Evolutionary conservation across 2,329 filamentous ascomycete species (phyloP).

Genomic region (Beauveria sp.): DNA sequence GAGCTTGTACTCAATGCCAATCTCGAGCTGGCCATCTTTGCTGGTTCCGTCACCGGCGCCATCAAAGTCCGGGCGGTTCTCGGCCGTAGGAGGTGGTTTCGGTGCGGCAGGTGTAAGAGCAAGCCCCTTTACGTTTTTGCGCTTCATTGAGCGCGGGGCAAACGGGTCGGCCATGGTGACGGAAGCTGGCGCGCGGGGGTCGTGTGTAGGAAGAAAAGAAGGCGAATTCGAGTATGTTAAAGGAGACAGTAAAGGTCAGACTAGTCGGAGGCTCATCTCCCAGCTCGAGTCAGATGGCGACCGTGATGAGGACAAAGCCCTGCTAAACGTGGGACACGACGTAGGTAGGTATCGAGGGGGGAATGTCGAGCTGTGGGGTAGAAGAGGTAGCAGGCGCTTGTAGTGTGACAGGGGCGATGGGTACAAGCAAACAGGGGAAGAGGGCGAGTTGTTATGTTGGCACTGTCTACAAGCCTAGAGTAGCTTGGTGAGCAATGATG

Average conservation of each 20-base stretch:
- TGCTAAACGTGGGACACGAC: conserved; percentile 3
- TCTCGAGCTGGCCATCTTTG: conserved; percentile 65
- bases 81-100: conserved; percentile 63
- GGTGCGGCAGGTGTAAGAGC: conserved; percentile 74
- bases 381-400: conserved; percentile 7
- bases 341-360: conserved; percentile 6
- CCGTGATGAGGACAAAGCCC: conserved; percentile 6
- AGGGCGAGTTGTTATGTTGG: not conserved
- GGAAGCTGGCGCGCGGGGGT: not conserved
- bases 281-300: conserved; percentile 3
- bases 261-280: not conserved
- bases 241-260: not conserved
- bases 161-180: conserved; percentile 54
- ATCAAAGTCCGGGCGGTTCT: conserved; percentile 56
- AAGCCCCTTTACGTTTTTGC: conserved; percentile 97
- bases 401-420: not conserved
- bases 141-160: conserved; percentile 79
- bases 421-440: not conserved
- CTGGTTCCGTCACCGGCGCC: conserved; percentile 51
- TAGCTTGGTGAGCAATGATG: not conserved
- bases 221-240: conserved; percentile 2
- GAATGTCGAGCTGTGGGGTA: conserved; percentile 10
- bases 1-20: conserved; percentile 93
- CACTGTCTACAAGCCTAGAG: not conserved
- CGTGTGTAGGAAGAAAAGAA: not conserved